Conservation (phyloP, 2,329 filamentous ascomycete species). For the Fusarium sp. region DNA sequence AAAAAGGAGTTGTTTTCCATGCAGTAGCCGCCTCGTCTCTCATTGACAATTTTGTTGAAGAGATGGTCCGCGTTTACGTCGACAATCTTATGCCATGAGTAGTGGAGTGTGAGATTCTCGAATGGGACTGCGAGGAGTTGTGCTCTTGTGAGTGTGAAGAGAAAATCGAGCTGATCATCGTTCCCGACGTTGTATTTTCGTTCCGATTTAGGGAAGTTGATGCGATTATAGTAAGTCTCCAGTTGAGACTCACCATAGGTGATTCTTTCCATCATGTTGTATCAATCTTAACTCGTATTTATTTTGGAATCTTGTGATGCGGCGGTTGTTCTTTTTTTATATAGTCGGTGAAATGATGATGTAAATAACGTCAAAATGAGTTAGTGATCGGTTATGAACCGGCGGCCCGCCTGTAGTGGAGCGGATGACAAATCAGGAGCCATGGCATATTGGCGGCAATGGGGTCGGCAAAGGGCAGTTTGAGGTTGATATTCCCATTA, state of each 20-base stretch:
- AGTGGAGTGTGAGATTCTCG: conserved; percentile 28
- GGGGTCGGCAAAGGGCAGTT: not conserved
- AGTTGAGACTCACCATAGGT: conserved; percentile 5
- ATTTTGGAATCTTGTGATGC: not conserved
- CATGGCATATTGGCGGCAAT: not conserved
- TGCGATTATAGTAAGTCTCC: conserved; percentile 13
- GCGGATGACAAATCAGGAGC: conserved; percentile 2
- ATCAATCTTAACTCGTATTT: accelerated
- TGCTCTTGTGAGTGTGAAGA: not conserved
- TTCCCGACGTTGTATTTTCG: not conserved
- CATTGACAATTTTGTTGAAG: conserved; percentile 14
- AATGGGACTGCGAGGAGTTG: conserved; percentile 17
- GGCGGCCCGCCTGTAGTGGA: not conserved
- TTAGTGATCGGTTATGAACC: not conserved
- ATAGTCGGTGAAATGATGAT: not conserved
- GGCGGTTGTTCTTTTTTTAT: not conserved
- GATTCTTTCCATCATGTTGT: conserved; percentile 15
- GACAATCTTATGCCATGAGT: conserved; percentile 18
- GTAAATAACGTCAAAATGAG: not conserved
- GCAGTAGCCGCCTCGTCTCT: conserved; percentile 27
- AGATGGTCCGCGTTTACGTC: conserved; percentile 20
- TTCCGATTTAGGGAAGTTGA: not conserved
- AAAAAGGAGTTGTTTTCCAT: conserved; percentile 33
- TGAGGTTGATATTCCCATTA: accelerated
- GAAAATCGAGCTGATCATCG: conserved; percentile 4